These are phyloP conservation scores for Acacia crassicarpa DNA, from an alignment of 306 rosid genomes.

Conservation along the genomic window DNA sequence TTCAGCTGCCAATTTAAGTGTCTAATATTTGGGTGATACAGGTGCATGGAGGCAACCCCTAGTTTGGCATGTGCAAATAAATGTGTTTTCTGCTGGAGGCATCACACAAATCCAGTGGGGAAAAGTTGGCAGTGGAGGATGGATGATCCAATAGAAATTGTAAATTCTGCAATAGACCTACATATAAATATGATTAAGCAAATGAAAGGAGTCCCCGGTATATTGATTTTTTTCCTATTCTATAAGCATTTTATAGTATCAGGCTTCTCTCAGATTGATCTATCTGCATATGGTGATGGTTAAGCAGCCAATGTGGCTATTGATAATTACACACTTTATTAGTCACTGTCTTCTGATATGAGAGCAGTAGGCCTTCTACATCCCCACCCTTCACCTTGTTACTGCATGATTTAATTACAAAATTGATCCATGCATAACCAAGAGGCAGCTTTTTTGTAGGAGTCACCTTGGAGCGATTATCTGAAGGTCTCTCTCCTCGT, in stretches of 20 bases:
- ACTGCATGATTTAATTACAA: constrained; percentile 14
- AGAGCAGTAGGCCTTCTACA: constrained; percentile 8
- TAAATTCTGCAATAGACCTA: constrained; percentile 78
- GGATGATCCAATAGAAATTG: constrained; percentile 89
- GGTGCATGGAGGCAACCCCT: constrained; percentile 99
- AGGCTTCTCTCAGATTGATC: constrained; percentile 18
- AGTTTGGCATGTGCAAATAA: constrained; percentile 99
- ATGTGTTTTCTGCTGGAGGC: constrained; percentile 99
- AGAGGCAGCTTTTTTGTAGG: constrained; percentile 48
- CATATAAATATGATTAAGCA: constrained; percentile 93
- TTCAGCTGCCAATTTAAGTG: constrained; percentile 26
- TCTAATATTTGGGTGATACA: constrained; percentile 44
- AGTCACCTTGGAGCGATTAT: constrained; percentile 83
- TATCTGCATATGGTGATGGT: neutral
- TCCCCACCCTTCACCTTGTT: constrained; percentile 4
- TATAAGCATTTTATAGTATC: constrained; percentile 18
- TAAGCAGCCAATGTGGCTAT: constrained; percentile 16
- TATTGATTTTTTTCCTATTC: constrained; percentile 11
- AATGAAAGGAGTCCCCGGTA: constrained; percentile 99
- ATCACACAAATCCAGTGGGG: constrained; percentile 97
- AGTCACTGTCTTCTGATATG: neutral
- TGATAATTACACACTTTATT: constrained; percentile 13
- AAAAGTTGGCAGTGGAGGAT: constrained; percentile 99
- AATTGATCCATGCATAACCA: constrained; percentile 20
- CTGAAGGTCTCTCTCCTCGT: constrained; percentile 85